These are phyloP conservation scores for Colletotrichum salicis DNA, from an alignment of 2,329 filamentous ascomycete genomes.

Conservation along the genomic window DNA sequence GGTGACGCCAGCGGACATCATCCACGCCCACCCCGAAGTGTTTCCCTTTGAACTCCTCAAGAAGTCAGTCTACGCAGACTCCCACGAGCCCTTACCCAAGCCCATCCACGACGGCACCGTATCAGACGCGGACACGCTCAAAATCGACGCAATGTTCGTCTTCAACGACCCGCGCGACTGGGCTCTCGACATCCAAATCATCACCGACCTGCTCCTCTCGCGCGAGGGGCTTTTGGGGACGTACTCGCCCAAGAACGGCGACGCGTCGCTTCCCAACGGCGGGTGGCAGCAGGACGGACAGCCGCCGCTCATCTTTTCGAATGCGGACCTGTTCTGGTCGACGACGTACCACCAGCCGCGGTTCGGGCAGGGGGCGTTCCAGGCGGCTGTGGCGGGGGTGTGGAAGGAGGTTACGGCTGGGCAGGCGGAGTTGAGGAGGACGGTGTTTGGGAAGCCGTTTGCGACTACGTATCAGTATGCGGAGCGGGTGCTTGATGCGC, in stretches of 20 bases:
- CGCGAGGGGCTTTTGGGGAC: slow-evolving; percentile 84
- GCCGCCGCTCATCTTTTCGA: slow-evolving; percentile 86
- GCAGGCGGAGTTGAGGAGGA: slow-evolving; percentile 65
- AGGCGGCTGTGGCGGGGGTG: slow-evolving; percentile 81
- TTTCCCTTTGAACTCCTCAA: slow-evolving; percentile 85
- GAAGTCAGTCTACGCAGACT: slow-evolving; percentile 67
- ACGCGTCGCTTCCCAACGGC: slow-evolving; percentile 70
- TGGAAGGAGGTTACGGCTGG: slow-evolving; percentile 79
- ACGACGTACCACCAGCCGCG: slow-evolving; percentile 85
- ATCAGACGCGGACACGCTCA: slow-evolving; percentile 61
- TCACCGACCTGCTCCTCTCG: slow-evolving; percentile 85
- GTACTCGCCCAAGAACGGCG: slow-evolving; percentile 76
- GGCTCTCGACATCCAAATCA: slow-evolving; percentile 88
- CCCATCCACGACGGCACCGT: slow-evolving; percentile 56
- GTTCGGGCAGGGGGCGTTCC: slow-evolving; percentile 91
- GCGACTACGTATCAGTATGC: slow-evolving; percentile 84
- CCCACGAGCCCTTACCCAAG: slow-evolving; percentile 67
- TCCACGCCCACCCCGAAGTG: slow-evolving; percentile 76
- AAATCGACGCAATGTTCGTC: slow-evolving; percentile 90
- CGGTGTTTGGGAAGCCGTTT: slow-evolving; percentile 85
- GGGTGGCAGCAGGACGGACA: slow-evolving; percentile 88
- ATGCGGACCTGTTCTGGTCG: slow-evolving; percentile 91
- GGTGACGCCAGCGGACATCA: slow-evolving; percentile 86
- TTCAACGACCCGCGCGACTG: slow-evolving; percentile 98
- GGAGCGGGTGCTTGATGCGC: slow-evolving; percentile 74